These are phyloP conservation scores for Pestalotiopsis fici DNA, from an alignment of 2,329 filamentous ascomycete species.

Conservation along the genomic window DNA sequence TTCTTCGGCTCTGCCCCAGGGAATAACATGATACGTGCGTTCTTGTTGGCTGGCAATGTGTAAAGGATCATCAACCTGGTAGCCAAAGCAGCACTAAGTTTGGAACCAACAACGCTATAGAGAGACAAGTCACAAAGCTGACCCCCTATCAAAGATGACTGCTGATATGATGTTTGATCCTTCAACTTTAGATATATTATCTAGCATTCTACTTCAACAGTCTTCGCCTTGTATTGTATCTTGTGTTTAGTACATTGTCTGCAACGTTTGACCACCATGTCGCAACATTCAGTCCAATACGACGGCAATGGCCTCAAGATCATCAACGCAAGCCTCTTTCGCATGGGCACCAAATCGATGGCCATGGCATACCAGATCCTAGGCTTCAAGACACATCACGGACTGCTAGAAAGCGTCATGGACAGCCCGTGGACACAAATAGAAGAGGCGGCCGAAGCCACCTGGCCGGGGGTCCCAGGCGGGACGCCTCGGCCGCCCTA, in stretches of 20 bases:
- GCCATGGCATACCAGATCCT: slow-evolving; percentile 11
- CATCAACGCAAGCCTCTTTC: slow-evolving; percentile 11
- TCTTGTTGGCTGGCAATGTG: neutral
- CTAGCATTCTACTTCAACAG: no score
- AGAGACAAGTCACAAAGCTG: neutral
- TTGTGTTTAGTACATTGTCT: no score
- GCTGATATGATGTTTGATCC: neutral
- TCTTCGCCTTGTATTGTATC: no score
- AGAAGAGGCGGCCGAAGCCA: neutral
- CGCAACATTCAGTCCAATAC: neutral
- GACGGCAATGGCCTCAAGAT: slow-evolving; percentile 3
- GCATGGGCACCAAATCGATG: slow-evolving; percentile 10
- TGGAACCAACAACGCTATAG: neutral
- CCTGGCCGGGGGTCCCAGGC: neutral
- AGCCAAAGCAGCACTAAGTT: neutral
- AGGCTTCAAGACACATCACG: slow-evolving; percentile 11
- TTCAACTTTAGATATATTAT: no score
- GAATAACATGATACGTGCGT: no score
- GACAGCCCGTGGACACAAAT: neutral
- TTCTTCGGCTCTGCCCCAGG: neutral
- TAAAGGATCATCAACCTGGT: neutral
- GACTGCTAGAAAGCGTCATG: neutral
- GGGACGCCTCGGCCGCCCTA: neutral
- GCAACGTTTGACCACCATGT: neutral
- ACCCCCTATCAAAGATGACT: neutral